phyloP scores from a whole-genome alignment of 2,329 filamentous ascomycete species.

The Ophiostoma tasmaniense region DNA sequence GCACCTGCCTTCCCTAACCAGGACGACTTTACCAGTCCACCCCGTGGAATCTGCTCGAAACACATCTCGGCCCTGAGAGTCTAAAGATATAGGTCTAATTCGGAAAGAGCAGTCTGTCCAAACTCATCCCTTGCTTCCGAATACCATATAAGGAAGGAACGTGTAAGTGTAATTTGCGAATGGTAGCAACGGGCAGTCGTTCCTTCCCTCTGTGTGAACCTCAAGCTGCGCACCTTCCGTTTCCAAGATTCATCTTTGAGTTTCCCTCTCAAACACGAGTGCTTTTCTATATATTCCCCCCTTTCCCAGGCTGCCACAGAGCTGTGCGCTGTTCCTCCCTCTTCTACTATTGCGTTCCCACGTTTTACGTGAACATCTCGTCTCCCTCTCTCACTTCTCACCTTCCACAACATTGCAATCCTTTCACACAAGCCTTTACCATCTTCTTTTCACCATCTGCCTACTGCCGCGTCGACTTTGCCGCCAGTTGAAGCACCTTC shows the following conservation, averaged over 20 bases:
- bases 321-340: too few species aligned
- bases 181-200: not conserved
- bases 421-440: not conserved
- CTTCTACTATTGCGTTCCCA: too few species aligned
- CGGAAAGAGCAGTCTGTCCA: not conserved
- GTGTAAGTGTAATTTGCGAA: not conserved
- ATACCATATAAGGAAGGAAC: slow-evolving; percentile 2
- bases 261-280: not conserved
- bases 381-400: not conserved
- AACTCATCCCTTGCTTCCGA: not conserved
- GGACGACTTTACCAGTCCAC: not conserved
- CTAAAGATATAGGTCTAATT: not conserved
- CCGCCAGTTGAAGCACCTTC: not conserved
- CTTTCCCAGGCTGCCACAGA: too few species aligned
- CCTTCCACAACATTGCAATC: not conserved
- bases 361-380: too few species aligned
- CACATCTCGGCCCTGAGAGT: too few species aligned
- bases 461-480: not conserved
- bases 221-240: not conserved
- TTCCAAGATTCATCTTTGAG: not conserved
- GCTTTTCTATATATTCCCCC: too few species aligned
- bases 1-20: not conserved
- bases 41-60: too few species aligned
- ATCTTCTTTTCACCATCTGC: not conserved
- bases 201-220: not conserved